These are phyloP conservation scores for Chlamydomonas sp. DNA, from an alignment of 139 green algal genomes.

Conservation along the genomic window DNA sequence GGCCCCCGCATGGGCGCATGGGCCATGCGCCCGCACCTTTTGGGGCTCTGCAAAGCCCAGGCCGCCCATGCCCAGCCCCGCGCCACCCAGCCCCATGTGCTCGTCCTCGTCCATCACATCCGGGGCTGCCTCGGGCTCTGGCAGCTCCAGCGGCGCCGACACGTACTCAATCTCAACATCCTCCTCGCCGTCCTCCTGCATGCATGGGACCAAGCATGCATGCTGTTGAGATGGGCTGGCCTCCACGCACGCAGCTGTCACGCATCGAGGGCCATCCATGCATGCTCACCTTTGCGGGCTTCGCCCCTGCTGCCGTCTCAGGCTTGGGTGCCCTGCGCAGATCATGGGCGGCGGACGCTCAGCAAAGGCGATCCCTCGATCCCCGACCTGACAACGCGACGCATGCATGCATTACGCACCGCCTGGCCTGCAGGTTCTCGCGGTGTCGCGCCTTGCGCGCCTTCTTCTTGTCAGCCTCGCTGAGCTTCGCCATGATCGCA, in stretches of 20 bases:
- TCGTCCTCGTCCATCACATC: constrained; percentile 21
- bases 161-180: constrained; percentile 50
- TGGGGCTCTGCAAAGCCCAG: constrained; percentile 21
- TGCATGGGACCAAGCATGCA: background rate
- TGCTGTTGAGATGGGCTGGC: background rate
- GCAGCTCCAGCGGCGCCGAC: constrained; percentile 33
- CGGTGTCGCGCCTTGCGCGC: constrained; percentile 37
- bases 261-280: background rate
- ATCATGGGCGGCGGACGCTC: too few relatives aligned
- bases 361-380: background rate
- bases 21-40: background rate
- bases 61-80: constrained; percentile 18
- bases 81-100: constrained; percentile 11
- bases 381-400: too few relatives aligned
- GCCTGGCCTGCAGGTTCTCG: constrained; percentile 37
- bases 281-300: background rate
- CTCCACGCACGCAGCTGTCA: too few relatives aligned
- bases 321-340: constrained; percentile 16
- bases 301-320: constrained; percentile 3
- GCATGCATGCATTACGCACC: constrained; percentile 14
- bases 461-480: constrained; percentile 46
- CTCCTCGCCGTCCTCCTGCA: constrained; percentile 28
- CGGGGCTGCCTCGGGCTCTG: constrained; percentile 2
- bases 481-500: constrained; percentile 22
- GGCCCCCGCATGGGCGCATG: background rate